Conservation (phyloP, 495 filamentous ascomycete species). For the Aspergillus baeticus region DNA sequence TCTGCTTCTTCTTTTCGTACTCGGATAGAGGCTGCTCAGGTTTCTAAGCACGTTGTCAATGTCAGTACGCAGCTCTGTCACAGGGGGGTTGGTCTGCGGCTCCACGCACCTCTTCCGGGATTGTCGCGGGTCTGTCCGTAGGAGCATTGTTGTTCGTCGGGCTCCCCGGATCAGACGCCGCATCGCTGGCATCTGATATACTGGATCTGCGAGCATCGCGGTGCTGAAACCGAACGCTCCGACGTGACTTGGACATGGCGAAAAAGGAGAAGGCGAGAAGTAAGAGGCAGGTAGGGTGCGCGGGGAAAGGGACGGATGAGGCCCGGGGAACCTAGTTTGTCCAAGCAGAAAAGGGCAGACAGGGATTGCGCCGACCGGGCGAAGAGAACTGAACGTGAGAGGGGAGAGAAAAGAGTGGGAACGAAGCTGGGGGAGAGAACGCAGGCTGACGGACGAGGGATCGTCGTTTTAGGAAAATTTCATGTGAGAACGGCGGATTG, state of each 20-base stretch:
- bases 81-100: background rate
- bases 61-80: background rate
- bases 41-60: conserved; percentile 33
- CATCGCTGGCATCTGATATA: conserved; percentile 81
- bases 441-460: conserved; percentile 16
- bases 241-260: conserved; percentile 70
- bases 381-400: conserved; percentile 6
- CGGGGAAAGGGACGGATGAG: conserved; percentile 22
- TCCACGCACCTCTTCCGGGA: conserved; percentile 46
- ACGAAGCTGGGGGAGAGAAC: conserved; percentile 1
- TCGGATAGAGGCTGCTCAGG: conserved; percentile 56
- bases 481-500: conserved; percentile 26
- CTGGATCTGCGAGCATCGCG: conserved; percentile 58
- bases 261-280: conserved; percentile 13
- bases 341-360: conserved; percentile 19
- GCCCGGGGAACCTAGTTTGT: conserved; percentile 20
- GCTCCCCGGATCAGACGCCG: conserved; percentile 60
- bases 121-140: conserved; percentile 45
- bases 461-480: conserved; percentile 27
- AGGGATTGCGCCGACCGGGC: conserved; percentile 11
- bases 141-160: conserved; percentile 44
- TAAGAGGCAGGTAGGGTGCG: conserved; percentile 6
- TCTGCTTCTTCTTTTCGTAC: conserved; percentile 98
- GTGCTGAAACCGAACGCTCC: conserved; percentile 82
- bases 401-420: conserved; percentile 9